Percentiles rank a stretch among this genome's conserved stretches.
These are phyloP conservation scores for Fraxinus pennsylvanica DNA, from an alignment of 257 asterid genomes.

Conservation along the genomic window DNA sequence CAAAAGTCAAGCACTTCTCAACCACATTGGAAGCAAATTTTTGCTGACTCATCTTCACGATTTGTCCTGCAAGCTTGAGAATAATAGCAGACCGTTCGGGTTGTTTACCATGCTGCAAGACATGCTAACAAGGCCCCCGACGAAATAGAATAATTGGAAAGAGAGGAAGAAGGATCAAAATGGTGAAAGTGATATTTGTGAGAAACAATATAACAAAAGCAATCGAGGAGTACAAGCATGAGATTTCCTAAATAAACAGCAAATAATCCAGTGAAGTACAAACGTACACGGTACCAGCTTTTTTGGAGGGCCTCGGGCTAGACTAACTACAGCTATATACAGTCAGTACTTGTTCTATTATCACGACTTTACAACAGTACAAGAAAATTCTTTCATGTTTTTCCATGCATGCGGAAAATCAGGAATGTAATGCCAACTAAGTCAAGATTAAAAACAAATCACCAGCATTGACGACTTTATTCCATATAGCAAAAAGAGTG, in stretches of 20 bases:
- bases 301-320: too few species aligned
- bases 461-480: neutral
- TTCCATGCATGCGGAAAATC: neutral
- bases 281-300: neutral
- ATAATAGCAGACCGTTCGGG: conserved; percentile 68
- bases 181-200: neutral
- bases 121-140: conserved; percentile 49
- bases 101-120: conserved; percentile 75
- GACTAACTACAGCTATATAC: too few species aligned
- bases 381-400: neutral
- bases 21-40: conserved; percentile 90
- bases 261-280: neutral
- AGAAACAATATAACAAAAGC: neutral
- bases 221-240: neutral
- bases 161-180: neutral
- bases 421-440: neutral
- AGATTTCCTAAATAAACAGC: neutral
- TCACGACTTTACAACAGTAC: too few species aligned
- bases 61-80: conserved; percentile 71
- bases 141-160: conserved; percentile 14
- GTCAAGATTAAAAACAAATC: neutral
- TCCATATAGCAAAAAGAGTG: neutral
- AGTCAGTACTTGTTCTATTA: too few species aligned
- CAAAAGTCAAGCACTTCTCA: conserved; percentile 81
- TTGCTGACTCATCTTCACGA: conserved; percentile 90